phyloP scores from a whole-genome alignment of 1,284 basidiomycete genomes.

The Pseudozyma hubeiensis region DNA sequence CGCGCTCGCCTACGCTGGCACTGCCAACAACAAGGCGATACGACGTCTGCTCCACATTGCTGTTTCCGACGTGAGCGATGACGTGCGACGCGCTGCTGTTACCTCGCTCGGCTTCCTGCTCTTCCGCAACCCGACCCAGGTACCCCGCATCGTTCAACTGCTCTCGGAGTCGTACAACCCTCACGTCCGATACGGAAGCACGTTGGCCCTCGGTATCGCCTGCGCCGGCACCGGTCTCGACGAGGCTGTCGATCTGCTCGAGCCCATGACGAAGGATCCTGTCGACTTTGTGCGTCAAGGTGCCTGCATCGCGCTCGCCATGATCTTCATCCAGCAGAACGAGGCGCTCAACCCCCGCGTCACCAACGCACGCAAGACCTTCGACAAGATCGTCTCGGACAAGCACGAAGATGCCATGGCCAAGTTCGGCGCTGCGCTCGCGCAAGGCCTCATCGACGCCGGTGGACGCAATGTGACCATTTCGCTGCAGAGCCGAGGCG shows the following conservation, averaged over 20 bases:
- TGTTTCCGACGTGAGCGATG: slow-evolving; percentile 68
- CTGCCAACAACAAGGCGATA: slow-evolving; percentile 67
- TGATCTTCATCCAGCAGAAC: slow-evolving; percentile 68
- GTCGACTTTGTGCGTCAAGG: slow-evolving; percentile 69
- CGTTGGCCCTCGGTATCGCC: slow-evolving; percentile 67
- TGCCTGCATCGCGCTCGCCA: slow-evolving; percentile 65
- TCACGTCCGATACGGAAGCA: slow-evolving; percentile 67
- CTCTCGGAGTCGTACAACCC: slow-evolving; percentile 69
- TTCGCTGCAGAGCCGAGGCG: slow-evolving; percentile 62
- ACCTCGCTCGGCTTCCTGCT: slow-evolving; percentile 66
- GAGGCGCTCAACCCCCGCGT: slow-evolving; percentile 66
- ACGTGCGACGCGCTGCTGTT: slow-evolving; percentile 67
- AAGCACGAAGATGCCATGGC: slow-evolving; percentile 69
- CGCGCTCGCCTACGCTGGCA: slow-evolving; percentile 68
- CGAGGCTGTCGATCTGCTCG: slow-evolving; percentile 66
- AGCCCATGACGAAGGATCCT: slow-evolving; percentile 68
- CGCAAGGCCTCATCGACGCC: slow-evolving; percentile 66
- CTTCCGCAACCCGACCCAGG: slow-evolving; percentile 68
- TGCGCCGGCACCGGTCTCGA: slow-evolving; percentile 68
- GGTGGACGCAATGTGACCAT: slow-evolving; percentile 69
- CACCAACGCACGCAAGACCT: slow-evolving; percentile 59
- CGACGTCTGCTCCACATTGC: slow-evolving; percentile 66
- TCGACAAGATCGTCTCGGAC: slow-evolving; percentile 65
- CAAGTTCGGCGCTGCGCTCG: slow-evolving; percentile 68
- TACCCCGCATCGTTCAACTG: slow-evolving; percentile 67